Base-by-base conservation (phyloP, 1,284 basidiomycete species). In the Malassezia nana region DNA sequence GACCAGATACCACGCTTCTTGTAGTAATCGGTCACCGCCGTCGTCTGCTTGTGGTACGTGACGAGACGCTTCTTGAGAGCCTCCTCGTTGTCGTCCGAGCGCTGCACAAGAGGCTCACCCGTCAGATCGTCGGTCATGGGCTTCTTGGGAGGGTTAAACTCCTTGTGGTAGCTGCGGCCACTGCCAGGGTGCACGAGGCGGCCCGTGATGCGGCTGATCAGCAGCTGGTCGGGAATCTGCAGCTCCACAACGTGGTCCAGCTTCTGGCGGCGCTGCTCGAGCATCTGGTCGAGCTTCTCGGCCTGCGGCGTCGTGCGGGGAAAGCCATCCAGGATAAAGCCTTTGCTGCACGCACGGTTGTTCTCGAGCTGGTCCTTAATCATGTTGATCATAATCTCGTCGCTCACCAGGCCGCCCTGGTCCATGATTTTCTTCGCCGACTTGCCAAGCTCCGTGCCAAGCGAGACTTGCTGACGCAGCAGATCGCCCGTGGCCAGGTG, bases 401-500 rank as follows among this genome's bases (percentile, higher is more conserved):
- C 92, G 47, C 83, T 81, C 54, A 98, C 90, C 49, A 98, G 83
- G 24, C 86, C 89, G 46, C 92, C 91, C 38, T 55, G 45, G 75
- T 96, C 91, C 88, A 98, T 96, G 76, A 96, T 86, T 78, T 91
- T 90, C 82, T 98, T 96, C 30, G 92, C 92, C 70, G 87, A 82
- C 52, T 86, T 79, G 59, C 92, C 92, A 45, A 98, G 82, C 35
- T 82, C 78, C 5, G 92, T 95, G 78, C 92, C 86, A 75, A 84
- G 78, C 40, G 82, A 69, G 55, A 98, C 90, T 77, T 98, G 90
- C 62, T 91, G 88, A 45, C 92, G 86, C 55, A 98, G 80, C 89
- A 98, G 94, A 79, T 98, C 92, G 32, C 92, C 92, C 26, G 92
- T 98, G 28, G 92, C 91, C 64, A 98, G 80, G 78, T 98, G 92